phyloP scores from a whole-genome alignment of 1,284 basidiomycete species.

The Microstroma glucosiphilum region DNA sequence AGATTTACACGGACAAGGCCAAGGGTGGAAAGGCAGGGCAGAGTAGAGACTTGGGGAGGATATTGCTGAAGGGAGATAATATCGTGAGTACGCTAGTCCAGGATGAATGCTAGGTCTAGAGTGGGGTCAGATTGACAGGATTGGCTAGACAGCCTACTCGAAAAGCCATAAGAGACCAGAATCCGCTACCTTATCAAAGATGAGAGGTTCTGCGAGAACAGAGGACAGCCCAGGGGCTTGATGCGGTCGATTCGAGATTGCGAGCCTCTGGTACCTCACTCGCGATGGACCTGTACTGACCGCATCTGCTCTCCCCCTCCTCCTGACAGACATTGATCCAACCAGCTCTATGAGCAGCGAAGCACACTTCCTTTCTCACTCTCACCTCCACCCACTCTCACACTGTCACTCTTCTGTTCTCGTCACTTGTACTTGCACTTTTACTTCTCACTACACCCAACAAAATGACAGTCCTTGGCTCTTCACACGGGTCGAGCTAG shows the following conservation, averaged over 20 bases:
- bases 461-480: too few species aligned
- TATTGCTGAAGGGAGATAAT: constrained; percentile 44
- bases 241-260: too few species aligned
- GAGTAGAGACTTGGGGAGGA: constrained; percentile 15
- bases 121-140: not conserved
- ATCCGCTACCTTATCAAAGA: not conserved
- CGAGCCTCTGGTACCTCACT: not conserved
- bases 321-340: constrained; percentile 38
- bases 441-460: too few species aligned
- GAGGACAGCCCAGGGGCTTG: too few species aligned
- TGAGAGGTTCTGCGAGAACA: not conserved
- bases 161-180: too few species aligned
- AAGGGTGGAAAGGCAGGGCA: constrained; percentile 27
- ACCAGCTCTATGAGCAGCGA: constrained; percentile 22
- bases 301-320: constrained; percentile 4
- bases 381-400: not conserved
- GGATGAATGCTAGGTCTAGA: not conserved
- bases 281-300: not conserved
- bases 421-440: too few species aligned
- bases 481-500: too few species aligned
- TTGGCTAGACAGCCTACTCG: too few species aligned
- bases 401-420: too few species aligned
- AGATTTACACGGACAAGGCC: constrained; percentile 61
- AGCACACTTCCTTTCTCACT: not conserved
- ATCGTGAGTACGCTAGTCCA: constrained; percentile 27